Percentiles rank a stretch among this genome's conserved stretches.
Conservation (phyloP, 805 yeast species). For the Nakazawaea siamensis region DNA sequence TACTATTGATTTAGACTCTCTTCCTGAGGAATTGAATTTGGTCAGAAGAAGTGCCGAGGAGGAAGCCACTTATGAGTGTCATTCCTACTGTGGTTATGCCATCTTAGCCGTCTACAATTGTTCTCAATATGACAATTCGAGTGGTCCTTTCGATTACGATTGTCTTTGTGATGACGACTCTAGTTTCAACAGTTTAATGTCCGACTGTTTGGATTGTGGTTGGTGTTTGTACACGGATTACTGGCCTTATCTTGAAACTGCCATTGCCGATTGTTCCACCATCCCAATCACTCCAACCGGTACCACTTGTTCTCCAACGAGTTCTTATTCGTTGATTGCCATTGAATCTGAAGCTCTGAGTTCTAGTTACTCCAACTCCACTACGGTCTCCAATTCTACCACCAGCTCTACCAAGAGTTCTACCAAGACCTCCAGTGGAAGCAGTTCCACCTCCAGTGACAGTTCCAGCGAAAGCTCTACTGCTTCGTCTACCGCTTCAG, state of each 20-base stretch:
- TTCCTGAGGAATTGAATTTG: constrained; percentile 2
- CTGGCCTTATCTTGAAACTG: constrained; percentile 6
- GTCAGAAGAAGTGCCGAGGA: constrained; percentile 3
- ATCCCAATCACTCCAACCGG: constrained; percentile 11
- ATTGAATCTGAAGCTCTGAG: neutral
- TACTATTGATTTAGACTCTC: too few relatives aligned
- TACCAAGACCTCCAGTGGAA: neutral
- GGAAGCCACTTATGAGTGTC: constrained; percentile 8
- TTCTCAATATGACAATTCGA: neutral
- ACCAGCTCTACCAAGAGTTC: neutral
- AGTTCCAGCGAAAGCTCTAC: neutral
- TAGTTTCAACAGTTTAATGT: constrained; percentile 6
- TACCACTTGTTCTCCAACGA: constrained; percentile 9
- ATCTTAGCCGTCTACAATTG: constrained; percentile 8
- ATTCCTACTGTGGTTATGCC: constrained; percentile 10
- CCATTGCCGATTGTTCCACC: constrained; percentile 5
- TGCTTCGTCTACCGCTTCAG: neutral
- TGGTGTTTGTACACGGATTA: constrained; percentile 11
- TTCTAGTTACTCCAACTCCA: neutral
- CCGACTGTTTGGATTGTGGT: constrained; percentile 10
- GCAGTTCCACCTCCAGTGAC: neutral
- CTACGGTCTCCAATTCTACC: neutral
- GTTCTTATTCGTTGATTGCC: neutral
- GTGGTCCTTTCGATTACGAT: constrained; percentile 7
- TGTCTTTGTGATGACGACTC: constrained; percentile 8